phyloP scores from a whole-genome alignment of 2,329 filamentous ascomycete species.

The Colletotrichum abscissum region DNA sequence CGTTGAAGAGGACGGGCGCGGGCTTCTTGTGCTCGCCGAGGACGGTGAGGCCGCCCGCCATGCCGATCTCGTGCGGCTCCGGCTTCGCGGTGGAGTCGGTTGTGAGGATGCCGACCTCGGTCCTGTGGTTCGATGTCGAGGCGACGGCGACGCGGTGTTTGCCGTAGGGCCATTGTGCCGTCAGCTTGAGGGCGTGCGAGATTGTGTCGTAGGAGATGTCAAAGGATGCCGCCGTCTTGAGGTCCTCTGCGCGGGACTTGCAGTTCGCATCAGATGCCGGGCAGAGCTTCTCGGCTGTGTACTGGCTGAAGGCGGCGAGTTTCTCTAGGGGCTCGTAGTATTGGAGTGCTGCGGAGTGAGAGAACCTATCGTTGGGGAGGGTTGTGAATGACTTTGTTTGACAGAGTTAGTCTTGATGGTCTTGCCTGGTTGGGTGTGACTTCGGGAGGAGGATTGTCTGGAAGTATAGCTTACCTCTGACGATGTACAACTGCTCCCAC shows the following conservation, averaged over 20 bases:
- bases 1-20: slow-evolving; percentile 83
- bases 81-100: slow-evolving; percentile 68
- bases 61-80: slow-evolving; percentile 78
- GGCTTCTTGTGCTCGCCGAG: slow-evolving; percentile 79
- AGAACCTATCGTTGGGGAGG: slow-evolving; percentile 55
- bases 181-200: slow-evolving; percentile 73
- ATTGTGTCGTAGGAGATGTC: slow-evolving; percentile 83
- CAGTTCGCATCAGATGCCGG: slow-evolving; percentile 59
- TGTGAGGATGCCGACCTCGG: slow-evolving; percentile 85
- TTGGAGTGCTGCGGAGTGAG: slow-evolving; percentile 67
- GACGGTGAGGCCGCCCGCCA: slow-evolving; percentile 83
- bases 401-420: not conserved
- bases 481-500: slow-evolving; percentile 63
- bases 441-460: not conserved
- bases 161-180: slow-evolving; percentile 70
- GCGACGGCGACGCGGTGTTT: slow-evolving; percentile 53
- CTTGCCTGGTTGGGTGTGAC: not conserved
- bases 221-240: slow-evolving; percentile 69
- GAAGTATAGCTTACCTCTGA: slow-evolving; percentile 18
- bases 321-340: slow-evolving; percentile 75
- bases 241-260: slow-evolving; percentile 53
- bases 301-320: slow-evolving; percentile 64
- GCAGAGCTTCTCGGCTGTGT: slow-evolving; percentile 66
- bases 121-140: slow-evolving; percentile 60
- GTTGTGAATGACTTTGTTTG: slow-evolving; percentile 66